Evolutionary conservation across 2,329 filamentous ascomycete species (phyloP).

Genomic region (Phialophora macrospora): DNA sequence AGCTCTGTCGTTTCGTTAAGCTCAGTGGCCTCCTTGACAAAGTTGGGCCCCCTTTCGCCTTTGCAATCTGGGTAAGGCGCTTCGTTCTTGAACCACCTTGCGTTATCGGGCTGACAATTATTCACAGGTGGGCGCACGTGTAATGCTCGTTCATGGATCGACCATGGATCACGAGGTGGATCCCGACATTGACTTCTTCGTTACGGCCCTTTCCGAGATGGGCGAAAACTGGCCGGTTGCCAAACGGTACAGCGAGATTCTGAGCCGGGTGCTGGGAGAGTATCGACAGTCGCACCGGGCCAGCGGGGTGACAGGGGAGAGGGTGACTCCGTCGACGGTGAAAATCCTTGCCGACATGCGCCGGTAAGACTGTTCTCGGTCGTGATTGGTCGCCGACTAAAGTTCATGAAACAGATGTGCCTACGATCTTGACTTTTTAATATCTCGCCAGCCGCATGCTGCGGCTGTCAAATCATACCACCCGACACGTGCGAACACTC

Average conservation of each 20-base stretch:
- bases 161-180: slow-evolving; percentile 85
- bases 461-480: slow-evolving; percentile 39
- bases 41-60: slow-evolving; percentile 87
- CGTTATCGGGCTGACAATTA: background rate
- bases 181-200: slow-evolving; percentile 78
- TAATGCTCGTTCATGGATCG: slow-evolving; percentile 86
- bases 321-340: slow-evolving; percentile 79
- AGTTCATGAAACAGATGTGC: slow-evolving; percentile 36
- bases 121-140: slow-evolving; percentile 68
- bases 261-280: slow-evolving; percentile 84
- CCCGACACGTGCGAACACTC: slow-evolving; percentile 66
- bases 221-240: slow-evolving; percentile 86
- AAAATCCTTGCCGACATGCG: slow-evolving; percentile 91
- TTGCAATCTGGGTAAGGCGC: slow-evolving; percentile 73
- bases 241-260: slow-evolving; percentile 75
- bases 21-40: slow-evolving; percentile 75
- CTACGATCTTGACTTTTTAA: slow-evolving; percentile 80
- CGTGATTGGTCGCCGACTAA: slow-evolving; percentile 25
- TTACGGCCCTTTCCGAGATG: slow-evolving; percentile 79
- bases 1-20: slow-evolving; percentile 77
- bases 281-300: slow-evolving; percentile 75
- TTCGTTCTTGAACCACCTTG: background rate
- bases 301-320: slow-evolving; percentile 65
- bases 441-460: slow-evolving; percentile 72
- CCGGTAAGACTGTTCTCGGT: slow-evolving; percentile 68